Conservation (phyloP, 805 yeast species). For the Myxozyma vanderwaltii region DNA sequence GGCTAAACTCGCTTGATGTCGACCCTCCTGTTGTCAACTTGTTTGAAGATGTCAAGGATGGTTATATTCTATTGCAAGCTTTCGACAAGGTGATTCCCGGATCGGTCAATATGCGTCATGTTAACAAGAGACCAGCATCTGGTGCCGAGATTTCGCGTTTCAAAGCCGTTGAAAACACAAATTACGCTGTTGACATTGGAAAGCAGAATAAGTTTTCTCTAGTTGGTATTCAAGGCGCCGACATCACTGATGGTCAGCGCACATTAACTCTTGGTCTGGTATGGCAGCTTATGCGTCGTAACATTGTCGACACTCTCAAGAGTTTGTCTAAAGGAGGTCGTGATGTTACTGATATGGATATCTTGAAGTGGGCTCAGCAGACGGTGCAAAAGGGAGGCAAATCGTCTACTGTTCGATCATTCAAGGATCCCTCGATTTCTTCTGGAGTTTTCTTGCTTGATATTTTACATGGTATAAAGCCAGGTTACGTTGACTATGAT, state of each 20-base stretch:
- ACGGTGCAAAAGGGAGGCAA: constrained; percentile 87
- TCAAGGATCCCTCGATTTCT: constrained; percentile 77
- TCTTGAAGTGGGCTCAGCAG: constrained; percentile 90
- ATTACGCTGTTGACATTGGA: constrained; percentile 96
- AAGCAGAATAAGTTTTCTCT: constrained; percentile 88
- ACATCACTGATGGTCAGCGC: constrained; percentile 90
- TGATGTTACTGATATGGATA: constrained; percentile 80
- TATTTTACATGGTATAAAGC: constrained; percentile 88
- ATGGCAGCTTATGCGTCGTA: constrained; percentile 98
- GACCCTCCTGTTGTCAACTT: constrained; percentile 90
- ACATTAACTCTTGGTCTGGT: constrained; percentile 87
- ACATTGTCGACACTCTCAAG: constrained; percentile 81
- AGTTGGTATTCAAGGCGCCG: constrained; percentile 98
- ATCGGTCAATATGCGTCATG: constrained; percentile 71
- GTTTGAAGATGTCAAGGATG: constrained; percentile 94
- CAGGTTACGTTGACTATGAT: constrained; percentile 96
- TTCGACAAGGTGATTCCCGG: constrained; percentile 96
- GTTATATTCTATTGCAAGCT: constrained; percentile 84
- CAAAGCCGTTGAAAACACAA: constrained; percentile 96
- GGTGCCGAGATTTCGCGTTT: constrained; percentile 82
- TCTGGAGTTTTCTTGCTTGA: constrained; percentile 83
- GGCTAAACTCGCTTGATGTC: constrained; percentile 96
- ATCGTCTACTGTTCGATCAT: constrained; percentile 64
- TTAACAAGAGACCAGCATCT: constrained; percentile 78
- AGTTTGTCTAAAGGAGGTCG: constrained; percentile 70